Evolutionary conservation across 2,329 filamentous ascomycete genomes (phyloP), one percentile per base, ranked within the genome.

Genomic region (Fusarium newnesense): DNA sequence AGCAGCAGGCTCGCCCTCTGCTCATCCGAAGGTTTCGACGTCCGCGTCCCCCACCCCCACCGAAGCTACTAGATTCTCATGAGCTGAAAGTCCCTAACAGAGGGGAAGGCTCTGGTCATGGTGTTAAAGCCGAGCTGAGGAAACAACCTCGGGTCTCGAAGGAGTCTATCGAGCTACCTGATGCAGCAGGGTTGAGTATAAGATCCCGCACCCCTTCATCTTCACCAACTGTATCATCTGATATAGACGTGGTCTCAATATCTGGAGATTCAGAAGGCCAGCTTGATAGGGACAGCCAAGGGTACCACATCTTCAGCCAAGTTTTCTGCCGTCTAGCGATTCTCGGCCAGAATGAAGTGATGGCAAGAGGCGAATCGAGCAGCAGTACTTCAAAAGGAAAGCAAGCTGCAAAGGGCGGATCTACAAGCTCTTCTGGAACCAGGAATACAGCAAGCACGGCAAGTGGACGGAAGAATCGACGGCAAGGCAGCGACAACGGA

Each of bases 401-500:
- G 3, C 3, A 40, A 18, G 12, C 16, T 42, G 15, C 15, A 5
- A 7, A 24, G 0, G 3, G 4, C 9, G 37, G 8, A 1, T 24
- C 10, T 30, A 4, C 0, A 16, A 7, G 26, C 8, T 42, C 26
- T 6, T 30, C 52, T 30, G 11, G 7, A 1, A n/a, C 12, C 0
- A 37, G 2, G 1, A 5, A 19, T 21, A 3, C 4, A 18, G 1
- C 21, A 2, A 40, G 11, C 11, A 4, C 9, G 2, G 8, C 2
- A 3, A 4, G 15, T 0, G 15, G 5, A 4, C 19, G 26, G 9
- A 42, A 56, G 11, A 28, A 15, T 7, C 37, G 0, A 15, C 7
- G 37, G 9, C 24, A 24, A 7, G 15, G 0, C 0, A 15, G 15
- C 2, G 28, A 19, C 2, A 0, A 1, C 4, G 7, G 37, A 4